A percentile compares a stretch with the other conserved stretches of the same genome.
These are phyloP conservation scores for Apiospora malaysiana DNA, from an alignment of 2,329 filamentous ascomycete species.

Conservation along the genomic window DNA sequence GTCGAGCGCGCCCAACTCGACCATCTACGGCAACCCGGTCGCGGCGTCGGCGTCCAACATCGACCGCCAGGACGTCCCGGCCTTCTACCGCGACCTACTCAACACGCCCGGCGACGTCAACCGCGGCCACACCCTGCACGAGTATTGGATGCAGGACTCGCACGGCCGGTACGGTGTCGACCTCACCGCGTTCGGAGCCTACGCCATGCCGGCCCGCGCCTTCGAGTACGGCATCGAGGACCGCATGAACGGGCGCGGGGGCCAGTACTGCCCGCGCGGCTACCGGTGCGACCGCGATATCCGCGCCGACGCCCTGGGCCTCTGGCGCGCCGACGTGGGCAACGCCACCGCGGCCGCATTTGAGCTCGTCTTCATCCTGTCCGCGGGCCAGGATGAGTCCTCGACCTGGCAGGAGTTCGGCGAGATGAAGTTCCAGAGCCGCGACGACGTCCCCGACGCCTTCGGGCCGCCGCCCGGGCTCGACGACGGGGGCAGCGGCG, in stretches of 20 bases:
- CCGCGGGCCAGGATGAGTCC: constrained; percentile 60
- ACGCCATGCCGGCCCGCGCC: constrained; percentile 51
- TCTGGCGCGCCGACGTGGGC: constrained; percentile 58
- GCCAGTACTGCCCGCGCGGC: constrained; percentile 48
- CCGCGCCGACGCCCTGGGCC: constrained; percentile 53
- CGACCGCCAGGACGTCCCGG: constrained; percentile 51
- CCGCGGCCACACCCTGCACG: constrained; percentile 57
- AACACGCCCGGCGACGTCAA: constrained; percentile 57
- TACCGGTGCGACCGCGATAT: constrained; percentile 53
- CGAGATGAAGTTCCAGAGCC: constrained; percentile 55
- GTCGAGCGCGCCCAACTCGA: constrained; percentile 46
- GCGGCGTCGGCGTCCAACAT: constrained; percentile 46
- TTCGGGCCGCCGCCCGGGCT: constrained; percentile 51
- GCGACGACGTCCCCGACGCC: constrained; percentile 52
- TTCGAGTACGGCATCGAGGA: constrained; percentile 59
- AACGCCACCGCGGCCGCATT: constrained; percentile 52
- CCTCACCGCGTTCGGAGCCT: constrained; percentile 57
- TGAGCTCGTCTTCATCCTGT: constrained; percentile 60
- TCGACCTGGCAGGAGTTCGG: constrained; percentile 63
- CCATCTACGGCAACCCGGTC: constrained; percentile 57
- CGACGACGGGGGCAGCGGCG: constrained; percentile 20
- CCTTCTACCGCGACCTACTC: constrained; percentile 56
- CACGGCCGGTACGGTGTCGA: constrained; percentile 58
- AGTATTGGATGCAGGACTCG: constrained; percentile 64
- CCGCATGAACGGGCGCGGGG: constrained; percentile 54